Base-by-base conservation (phyloP, 208 protist genomes). In the Acanthamoeba lenticulata region DNA sequence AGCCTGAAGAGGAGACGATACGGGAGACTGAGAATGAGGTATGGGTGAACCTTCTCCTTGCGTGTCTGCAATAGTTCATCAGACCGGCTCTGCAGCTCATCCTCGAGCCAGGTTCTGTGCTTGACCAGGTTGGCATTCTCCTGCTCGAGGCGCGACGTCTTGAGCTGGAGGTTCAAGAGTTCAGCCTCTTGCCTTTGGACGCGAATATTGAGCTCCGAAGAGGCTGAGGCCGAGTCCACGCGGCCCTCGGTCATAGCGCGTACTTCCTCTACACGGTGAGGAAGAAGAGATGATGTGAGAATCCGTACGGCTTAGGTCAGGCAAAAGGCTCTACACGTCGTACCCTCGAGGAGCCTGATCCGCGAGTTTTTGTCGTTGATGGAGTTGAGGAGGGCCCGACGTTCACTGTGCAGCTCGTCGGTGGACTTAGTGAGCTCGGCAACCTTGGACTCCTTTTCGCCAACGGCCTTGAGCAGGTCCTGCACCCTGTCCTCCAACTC, bases 1-100 rank as follows among this genome's bases (percentile, higher is more conserved):
- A n/a, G n/a, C n/a, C n/a, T n/a, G n/a, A n/a, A n/a, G n/a, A n/a
- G n/a, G n/a, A n/a, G 0, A 19, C 21, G 67, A 27, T 9, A 27
- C 19, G 1, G 15, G 32, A 2, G 15, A 19, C 24, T 38, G 34
- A 72, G 27, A 40, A 21, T 24, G 9, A n/a, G n/a, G n/a, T n/a
- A n/a, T n/a, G n/a, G n/a, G n/a, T n/a, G n/a, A n/a, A n/a, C 67
- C 67, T 77, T 77, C 24, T 77, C 67, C 38, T 77, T 77, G 67
- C 67, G 67, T 32, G 67, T 77, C 29, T 77, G 67, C 67, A 77
- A 19, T 29, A 77, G 67, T 21, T 77, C 67, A 42, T 77, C 67
- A 4, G 67, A 77, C 67, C 67, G 9, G 67, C 67, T 77, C 67
- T 77, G 67, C 38, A 77, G 67, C 38, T 77, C 67, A 27, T 77